These are phyloP conservation scores for Filosporella fistucella DNA, from an alignment of 495 filamentous ascomycete genomes.

Conservation along the genomic window DNA sequence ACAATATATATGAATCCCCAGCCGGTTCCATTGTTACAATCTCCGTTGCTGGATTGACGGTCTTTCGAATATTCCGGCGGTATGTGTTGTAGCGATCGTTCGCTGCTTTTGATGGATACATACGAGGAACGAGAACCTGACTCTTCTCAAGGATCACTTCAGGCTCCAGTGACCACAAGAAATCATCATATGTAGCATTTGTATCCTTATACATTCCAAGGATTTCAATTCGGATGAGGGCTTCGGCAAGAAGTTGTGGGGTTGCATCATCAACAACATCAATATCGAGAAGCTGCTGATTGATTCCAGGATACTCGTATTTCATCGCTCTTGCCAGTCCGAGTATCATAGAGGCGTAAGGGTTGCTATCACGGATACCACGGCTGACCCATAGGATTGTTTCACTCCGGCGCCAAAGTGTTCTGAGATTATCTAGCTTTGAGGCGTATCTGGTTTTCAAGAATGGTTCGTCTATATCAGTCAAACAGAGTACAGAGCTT, in stretches of 20 bases:
- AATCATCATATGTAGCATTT: not conserved
- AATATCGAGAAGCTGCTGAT: not conserved
- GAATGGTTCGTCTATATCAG: conserved; percentile 38
- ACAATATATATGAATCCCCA: not conserved
- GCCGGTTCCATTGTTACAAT: not conserved
- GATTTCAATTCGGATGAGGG: conserved; percentile 24
- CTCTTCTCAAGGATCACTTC: not conserved
- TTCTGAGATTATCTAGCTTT: conserved; percentile 31
- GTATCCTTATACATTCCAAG: not conserved
- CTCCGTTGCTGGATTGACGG: not conserved
- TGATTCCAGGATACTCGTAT: not conserved
- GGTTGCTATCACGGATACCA: conserved; percentile 16
- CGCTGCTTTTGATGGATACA: not conserved
- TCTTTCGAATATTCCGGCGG: not conserved
- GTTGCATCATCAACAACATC: not conserved
- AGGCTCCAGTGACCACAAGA: not conserved
- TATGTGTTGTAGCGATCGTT: conserved; percentile 4
- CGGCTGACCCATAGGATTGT: conserved; percentile 22
- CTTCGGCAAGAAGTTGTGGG: conserved; percentile 1
- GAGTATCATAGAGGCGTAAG: conserved; percentile 10
- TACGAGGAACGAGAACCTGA: not conserved
- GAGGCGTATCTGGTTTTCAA: conserved; percentile 25
- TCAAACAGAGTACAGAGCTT: conserved; percentile 34
- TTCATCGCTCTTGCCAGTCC: not conserved
- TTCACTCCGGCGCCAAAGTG: conserved; percentile 15